phyloP scores from a whole-genome alignment of 169 alveolate species.

The Plasmodium blacklocki region DNA sequence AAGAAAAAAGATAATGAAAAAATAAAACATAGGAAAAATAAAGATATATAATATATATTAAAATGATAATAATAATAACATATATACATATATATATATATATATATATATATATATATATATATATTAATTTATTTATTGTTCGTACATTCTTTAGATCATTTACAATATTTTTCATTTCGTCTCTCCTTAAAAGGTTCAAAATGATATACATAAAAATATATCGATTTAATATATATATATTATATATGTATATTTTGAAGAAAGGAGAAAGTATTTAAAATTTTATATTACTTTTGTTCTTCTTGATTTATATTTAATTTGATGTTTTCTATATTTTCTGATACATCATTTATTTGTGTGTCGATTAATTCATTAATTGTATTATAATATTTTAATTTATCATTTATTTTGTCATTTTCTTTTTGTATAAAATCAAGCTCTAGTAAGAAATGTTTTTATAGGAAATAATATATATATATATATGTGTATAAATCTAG shows the following conservation, averaged over 20 bases:
- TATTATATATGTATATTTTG: too few relatives aligned
- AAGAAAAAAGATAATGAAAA: background rate
- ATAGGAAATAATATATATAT: background rate
- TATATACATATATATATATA: background rate
- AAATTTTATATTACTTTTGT: slow-evolving; percentile 31
- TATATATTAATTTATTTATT: background rate
- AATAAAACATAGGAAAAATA: too few relatives aligned
- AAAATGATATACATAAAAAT: background rate
- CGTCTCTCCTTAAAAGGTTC: slow-evolving; percentile 32
- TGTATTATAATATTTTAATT: slow-evolving; percentile 39
- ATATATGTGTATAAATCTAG: background rate
- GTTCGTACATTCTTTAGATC: slow-evolving; percentile 57
- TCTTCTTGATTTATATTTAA: slow-evolving; percentile 26
- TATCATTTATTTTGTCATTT: slow-evolving; percentile 44
- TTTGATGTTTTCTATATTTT: slow-evolving; percentile 55
- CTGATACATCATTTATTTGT: slow-evolving; percentile 37
- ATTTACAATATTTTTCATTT: slow-evolving; percentile 36
- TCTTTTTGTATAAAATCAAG: slow-evolving; percentile 55
- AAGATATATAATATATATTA: background rate
- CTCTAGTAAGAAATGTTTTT: slow-evolving; percentile 19
- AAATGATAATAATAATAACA: background rate
- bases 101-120: background rate
- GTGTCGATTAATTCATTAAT: slow-evolving; percentile 39
- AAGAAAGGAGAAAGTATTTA: background rate
- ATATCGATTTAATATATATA: background rate